Evolutionary conservation across 169 alveolate species (phyloP).

Genomic region (Neospora caninum): DNA sequence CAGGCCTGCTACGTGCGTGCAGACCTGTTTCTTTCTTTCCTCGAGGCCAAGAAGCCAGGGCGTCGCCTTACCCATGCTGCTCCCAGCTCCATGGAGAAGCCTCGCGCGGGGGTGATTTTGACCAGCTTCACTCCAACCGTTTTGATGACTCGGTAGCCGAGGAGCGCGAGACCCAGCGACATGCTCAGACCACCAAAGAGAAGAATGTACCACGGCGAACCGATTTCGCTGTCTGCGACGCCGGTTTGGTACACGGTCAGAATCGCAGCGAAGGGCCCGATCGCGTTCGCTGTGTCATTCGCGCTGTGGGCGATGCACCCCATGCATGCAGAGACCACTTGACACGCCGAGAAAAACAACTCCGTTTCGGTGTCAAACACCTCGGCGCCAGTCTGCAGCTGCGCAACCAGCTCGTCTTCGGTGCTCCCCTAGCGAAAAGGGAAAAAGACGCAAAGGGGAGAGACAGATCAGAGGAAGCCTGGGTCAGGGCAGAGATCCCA

Average conservation of each 20-base stretch:
- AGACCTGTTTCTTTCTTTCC: too few species aligned
- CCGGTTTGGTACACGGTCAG: constrained; percentile 70
- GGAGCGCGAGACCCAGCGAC: constrained; percentile 83
- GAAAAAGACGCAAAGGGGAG: too few species aligned
- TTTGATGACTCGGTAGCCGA: constrained; percentile 77
- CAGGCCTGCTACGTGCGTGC: too few species aligned
- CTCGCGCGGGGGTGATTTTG: constrained; percentile 86
- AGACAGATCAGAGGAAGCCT: too few species aligned
- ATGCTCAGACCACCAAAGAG: constrained; percentile 83
- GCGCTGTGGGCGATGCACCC: constrained; percentile 86
- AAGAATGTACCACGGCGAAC: constrained; percentile 84
- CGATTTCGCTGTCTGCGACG: constrained; percentile 60
- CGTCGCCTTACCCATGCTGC: constrained; percentile 73
- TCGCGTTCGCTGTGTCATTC: constrained; percentile 89
- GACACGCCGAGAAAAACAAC: constrained; percentile 72
- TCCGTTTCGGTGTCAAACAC: constrained; percentile 73
- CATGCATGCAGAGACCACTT: constrained; percentile 81
- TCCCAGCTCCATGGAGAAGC: constrained; percentile 83
- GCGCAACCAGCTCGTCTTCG: constrained; percentile 40
- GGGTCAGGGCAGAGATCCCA: too few species aligned
- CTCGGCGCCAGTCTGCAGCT: constrained; percentile 68
- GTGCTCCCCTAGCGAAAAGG: not conserved
- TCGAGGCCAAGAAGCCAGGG: not conserved
- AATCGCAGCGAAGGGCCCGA: constrained; percentile 81
- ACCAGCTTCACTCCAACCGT: constrained; percentile 63